Evolutionary conservation across 805 yeast genomes (phyloP).

Genomic region (Candida coleopterorum): DNA sequence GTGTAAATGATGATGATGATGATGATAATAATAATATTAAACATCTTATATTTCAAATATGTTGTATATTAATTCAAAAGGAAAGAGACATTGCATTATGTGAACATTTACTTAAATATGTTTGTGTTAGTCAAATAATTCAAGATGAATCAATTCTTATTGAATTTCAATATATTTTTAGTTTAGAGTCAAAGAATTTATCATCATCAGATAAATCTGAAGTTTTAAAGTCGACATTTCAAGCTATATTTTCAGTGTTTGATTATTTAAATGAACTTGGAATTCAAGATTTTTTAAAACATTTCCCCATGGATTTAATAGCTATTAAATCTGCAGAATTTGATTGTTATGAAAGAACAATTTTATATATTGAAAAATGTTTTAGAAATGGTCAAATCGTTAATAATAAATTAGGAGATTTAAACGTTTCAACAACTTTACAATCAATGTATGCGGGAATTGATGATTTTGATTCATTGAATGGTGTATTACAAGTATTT

Average conservation of each 20-base stretch:
- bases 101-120: constrained; percentile 72
- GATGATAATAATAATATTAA: too few relatives aligned
- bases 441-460: constrained; percentile 80
- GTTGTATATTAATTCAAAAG: constrained; percentile 53
- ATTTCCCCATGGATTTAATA: constrained; percentile 62
- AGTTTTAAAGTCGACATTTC: constrained; percentile 59
- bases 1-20: constrained; percentile 3
- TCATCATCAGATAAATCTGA: constrained; percentile 54
- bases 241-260: constrained; percentile 68
- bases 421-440: constrained; percentile 45
- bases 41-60: constrained; percentile 50
- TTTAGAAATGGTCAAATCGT: constrained; percentile 36
- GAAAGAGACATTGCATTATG: constrained; percentile 69
- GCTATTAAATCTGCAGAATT: constrained; percentile 80
- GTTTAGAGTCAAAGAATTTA: constrained; percentile 37
- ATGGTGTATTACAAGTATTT: constrained; percentile 74
- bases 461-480: constrained; percentile 85
- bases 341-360: constrained; percentile 81
- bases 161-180: constrained; percentile 61
- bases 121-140: constrained; percentile 42
- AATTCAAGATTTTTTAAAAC: constrained; percentile 40
- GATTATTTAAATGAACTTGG: constrained; percentile 67
- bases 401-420: constrained; percentile 26
- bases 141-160: constrained; percentile 3
- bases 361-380: constrained; percentile 78